Evolutionary conservation across 768 basidiomycete species (phyloP), one percentile per base, ranked within the genome.

Genomic region (Cubamyces lactineus): DNA sequence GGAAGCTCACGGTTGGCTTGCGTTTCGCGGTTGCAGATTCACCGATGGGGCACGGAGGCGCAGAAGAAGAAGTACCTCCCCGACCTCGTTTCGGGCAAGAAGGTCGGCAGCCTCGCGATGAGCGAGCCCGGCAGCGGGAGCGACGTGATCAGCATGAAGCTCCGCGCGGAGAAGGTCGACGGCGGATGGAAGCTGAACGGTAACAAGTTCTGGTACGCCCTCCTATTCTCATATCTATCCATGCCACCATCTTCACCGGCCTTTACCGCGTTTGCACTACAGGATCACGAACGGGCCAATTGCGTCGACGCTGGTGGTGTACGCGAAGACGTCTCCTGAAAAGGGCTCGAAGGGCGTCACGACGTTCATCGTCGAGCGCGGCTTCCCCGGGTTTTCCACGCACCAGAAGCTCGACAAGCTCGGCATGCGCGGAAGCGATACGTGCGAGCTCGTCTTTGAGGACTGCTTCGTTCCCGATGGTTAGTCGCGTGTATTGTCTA

Each of bases 241-340:
- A 11, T 11, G 15, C 26, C 30, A 21, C 24, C 13, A 3, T 1
- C 17, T 21, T 15, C 39, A 2, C 6, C 15, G n/a, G n/a, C n/a
- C n/a, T n/a, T n/a, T n/a, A n/a, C n/a, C n/a, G n/a, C n/a, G 7
- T 23, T 17, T 9, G 62, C 60, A 41, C 40, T 21, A 0, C 63
- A 95, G 94, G 94, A 96, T 96, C 72, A 96, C 94, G 15, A 97
- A 98, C 73, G 95, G 96, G 2, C 94, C 95, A 1, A 80, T 86
- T 34, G 95, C 95, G 5, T 94, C 92, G 17, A 96, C 94, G 0
- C 80, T 96, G 15, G 88, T 98, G 6, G 91, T 97, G 5, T 98
- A 98, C 73, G 95, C 95, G 16, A 95, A 94, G 76, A 92, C 93
- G 4, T 80, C 83, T 15, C 91, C 91, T 0, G 78, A 86, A 43